Evolutionary conservation across 2,329 filamentous ascomycete genomes (phyloP), one percentile per base, ranked within the genome.

Genomic region (Trichoderma simmonsii): DNA sequence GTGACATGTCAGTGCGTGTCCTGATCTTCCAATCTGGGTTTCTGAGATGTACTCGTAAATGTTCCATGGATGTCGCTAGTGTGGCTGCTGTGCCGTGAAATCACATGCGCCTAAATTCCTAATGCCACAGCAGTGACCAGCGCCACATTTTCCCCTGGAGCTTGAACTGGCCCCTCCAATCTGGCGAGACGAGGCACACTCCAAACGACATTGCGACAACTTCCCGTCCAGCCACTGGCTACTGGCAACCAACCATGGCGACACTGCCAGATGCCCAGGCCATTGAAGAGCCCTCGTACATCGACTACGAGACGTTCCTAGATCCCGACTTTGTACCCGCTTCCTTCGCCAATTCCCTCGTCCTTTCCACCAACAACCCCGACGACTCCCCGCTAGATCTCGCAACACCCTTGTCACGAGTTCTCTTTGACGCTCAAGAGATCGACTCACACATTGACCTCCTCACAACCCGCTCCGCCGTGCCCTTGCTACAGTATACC

Each of bases 351-450:
- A 98, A 98, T 81, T 89, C 89, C 30, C 90, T 99, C 72, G 93
- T 98, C 63, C 90, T 95, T 71, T 88, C 91, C 51, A 98, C 95
- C 70, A 98, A 98, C 85, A 97, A 98, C 83, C 87, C 94, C 72
- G 93, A 92, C 76, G 96, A 98, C 82, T 91, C 91, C 2, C 92
- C 94, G 7, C 89, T 98, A 77, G 96, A 99, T 81, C 92, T 99
- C 71, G 95, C 94, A 6, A 98, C 96, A 18, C 95, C 96, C 3
- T 88, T 99, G 62, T 97, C 95, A 6, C 90, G 94, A 70, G 95
- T 98, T 6, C 90, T 98, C 7, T 99, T 99, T 82, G 96, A 99
- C 82, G 91, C 96, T 3, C 96, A 98, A 80, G 96, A 98, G 82
- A 92, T 99, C 75, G 95, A 98, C 82, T 97, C 95, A 0, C 94